phyloP scores from a whole-genome alignment of 2,329 filamentous ascomycete genomes.

The Sordariomycetes sp. region DNA sequence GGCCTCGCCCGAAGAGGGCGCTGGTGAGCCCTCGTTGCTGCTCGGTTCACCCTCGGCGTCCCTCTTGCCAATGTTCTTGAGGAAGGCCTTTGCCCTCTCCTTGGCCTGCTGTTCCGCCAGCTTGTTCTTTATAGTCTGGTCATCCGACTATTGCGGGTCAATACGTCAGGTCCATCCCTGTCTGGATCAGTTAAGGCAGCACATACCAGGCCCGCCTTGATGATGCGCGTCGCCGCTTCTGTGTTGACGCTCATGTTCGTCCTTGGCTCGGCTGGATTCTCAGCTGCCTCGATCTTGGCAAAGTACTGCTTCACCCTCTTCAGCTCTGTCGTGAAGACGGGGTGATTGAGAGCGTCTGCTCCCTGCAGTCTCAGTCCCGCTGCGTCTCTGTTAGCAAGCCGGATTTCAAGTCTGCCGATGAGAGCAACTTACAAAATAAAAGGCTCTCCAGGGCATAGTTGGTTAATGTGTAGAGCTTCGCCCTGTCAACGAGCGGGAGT shows the following conservation, averaged over 20 bases:
- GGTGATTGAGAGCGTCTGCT: constrained; percentile 70
- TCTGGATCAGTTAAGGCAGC: neutral
- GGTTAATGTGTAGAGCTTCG: constrained; percentile 81
- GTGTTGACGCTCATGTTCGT: constrained; percentile 50
- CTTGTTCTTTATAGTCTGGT: constrained; percentile 39
- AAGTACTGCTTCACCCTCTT: constrained; percentile 85
- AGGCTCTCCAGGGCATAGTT: constrained; percentile 87
- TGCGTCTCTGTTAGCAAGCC: constrained; percentile 5
- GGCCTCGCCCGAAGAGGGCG: constrained; percentile 2
- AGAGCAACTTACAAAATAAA: constrained; percentile 58
- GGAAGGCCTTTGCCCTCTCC: constrained; percentile 40
- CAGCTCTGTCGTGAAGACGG: constrained; percentile 69
- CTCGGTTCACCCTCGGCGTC: neutral
- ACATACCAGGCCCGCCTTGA: constrained; percentile 68
- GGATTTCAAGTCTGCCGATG: neutral
- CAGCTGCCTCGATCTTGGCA: constrained; percentile 73
- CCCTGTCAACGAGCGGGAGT: constrained; percentile 85
- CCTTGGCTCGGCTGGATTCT: constrained; percentile 48
- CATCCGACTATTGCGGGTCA: constrained; percentile 27
- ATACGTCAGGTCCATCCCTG: neutral
- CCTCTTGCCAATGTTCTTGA: constrained; percentile 27
- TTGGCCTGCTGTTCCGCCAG: constrained; percentile 46
- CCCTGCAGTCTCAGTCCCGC: constrained; percentile 72
- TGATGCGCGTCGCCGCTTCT: constrained; percentile 67
- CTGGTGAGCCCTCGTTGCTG: neutral